These are phyloP conservation scores for Fusarium vanettenii DNA, from an alignment of 2,329 filamentous ascomycete genomes.

Conservation along the genomic window DNA sequence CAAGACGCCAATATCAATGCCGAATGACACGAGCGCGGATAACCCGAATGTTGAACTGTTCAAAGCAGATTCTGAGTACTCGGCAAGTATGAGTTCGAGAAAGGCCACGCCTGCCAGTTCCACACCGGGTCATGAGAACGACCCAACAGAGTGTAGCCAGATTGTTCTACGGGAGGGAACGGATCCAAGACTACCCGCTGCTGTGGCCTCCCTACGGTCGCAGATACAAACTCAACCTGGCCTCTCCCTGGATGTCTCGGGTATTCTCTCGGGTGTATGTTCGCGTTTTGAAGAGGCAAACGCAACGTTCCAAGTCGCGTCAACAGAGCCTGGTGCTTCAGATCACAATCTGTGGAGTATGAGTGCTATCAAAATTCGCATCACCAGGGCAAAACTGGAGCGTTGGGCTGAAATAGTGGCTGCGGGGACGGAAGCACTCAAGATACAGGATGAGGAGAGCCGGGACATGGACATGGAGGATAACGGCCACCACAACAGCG, in stretches of 20 bases:
- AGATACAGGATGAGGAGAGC: conserved; percentile 28
- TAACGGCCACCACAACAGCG: not conserved
- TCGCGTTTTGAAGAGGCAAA: conserved; percentile 58
- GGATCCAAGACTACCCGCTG: conserved; percentile 54
- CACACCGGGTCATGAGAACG: conserved; percentile 17
- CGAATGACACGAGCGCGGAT: conserved; percentile 35
- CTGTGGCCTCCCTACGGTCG: conserved; percentile 54
- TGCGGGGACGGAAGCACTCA: conserved; percentile 45
- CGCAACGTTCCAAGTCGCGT: conserved; percentile 47
- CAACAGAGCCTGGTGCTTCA: conserved; percentile 47
- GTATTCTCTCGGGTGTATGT: conserved; percentile 55
- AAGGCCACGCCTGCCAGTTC: conserved; percentile 13
- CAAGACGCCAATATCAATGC: conserved; percentile 43
- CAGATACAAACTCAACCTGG: conserved; percentile 58
- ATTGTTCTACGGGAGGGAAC: conserved; percentile 44
- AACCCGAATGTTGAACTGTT: conserved; percentile 32
- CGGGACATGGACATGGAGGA: conserved; percentile 35
- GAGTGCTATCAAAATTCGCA: conserved; percentile 59
- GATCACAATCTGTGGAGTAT: conserved; percentile 62
- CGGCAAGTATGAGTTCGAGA: conserved; percentile 16
- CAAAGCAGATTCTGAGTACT: conserved; percentile 39
- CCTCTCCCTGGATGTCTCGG: conserved; percentile 57
- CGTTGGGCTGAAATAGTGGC: conserved; percentile 60
- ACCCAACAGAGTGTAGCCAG: conserved; percentile 23
- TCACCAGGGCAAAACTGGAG: conserved; percentile 59